A percentile compares a stretch with the other conserved stretches of the same genome.
These are phyloP conservation scores for Ustulina deusta DNA, from an alignment of 2,329 filamentous ascomycete species.

Conservation along the genomic window DNA sequence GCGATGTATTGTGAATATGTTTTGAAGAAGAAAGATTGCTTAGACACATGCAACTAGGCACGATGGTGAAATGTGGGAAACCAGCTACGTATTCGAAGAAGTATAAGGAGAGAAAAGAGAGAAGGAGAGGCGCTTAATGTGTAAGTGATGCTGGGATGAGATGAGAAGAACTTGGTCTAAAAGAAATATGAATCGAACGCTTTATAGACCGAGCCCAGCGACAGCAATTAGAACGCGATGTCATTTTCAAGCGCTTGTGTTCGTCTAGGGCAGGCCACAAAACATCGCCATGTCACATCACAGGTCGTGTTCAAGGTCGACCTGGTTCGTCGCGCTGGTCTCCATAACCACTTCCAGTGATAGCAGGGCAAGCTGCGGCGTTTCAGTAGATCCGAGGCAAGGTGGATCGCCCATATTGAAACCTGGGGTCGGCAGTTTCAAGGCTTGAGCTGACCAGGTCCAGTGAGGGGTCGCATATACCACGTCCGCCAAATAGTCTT, in stretches of 20 bases:
- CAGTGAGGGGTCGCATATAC: neutral
- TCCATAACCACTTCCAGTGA: constrained; percentile 12
- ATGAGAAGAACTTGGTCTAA: constrained; percentile 30
- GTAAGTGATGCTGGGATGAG: constrained; percentile 41
- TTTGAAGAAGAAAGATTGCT: constrained; percentile 21
- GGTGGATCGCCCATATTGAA: constrained; percentile 27
- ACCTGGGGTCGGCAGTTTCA: constrained; percentile 39
- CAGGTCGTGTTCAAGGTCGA: constrained; percentile 15
- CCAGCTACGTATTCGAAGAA: constrained; percentile 44
- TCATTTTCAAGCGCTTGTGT: constrained; percentile 19
- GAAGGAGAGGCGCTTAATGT: constrained; percentile 32
- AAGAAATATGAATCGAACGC: constrained; percentile 17
- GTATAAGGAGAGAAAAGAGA: constrained; percentile 38
- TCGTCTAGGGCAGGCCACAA: constrained; percentile 21
- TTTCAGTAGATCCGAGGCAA: constrained; percentile 36
- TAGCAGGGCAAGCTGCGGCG: constrained; percentile 21
- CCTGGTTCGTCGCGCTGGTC: constrained; percentile 15
- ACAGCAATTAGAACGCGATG: neutral
- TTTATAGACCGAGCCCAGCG: constrained; percentile 40
- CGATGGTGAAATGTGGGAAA: constrained; percentile 40
- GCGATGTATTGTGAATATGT: constrained; percentile 27
- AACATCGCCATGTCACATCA: constrained; percentile 31
- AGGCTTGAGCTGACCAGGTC: constrained; percentile 23
- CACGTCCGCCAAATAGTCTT: neutral
- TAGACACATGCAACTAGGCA: constrained; percentile 29